Conservation (phyloP, 345 rosid species). For the Iberis pinnata region DNA sequence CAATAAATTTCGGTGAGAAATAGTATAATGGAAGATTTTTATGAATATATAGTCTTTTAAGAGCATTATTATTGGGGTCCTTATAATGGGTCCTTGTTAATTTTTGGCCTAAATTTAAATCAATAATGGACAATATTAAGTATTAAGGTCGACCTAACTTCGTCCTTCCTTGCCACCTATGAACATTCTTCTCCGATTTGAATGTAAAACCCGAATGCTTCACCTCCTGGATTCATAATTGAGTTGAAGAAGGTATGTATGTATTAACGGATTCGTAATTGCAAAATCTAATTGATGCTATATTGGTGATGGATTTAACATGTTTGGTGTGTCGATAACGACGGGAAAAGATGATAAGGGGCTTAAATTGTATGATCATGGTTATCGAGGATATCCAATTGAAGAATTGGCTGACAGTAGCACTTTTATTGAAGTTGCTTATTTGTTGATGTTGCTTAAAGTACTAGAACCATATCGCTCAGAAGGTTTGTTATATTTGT, state of each 20-base stretch:
- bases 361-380: slow-evolving; percentile 75
- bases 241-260: slow-evolving; percentile 64
- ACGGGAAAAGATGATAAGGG: slow-evolving; percentile 75
- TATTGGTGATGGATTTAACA: background rate
- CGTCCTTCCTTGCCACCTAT: no score
- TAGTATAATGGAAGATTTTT: no score
- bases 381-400: slow-evolving; percentile 35
- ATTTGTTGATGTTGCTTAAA: slow-evolving; percentile 73
- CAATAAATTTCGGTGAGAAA: no score
- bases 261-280: no score
- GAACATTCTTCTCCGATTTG: no score
- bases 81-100: no score
- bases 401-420: slow-evolving; percentile 29
- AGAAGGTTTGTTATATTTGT: slow-evolving; percentile 40
- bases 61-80: no score
- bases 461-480: slow-evolving; percentile 75
- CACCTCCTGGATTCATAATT: slow-evolving; percentile 37
- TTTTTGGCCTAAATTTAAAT: no score
- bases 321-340: slow-evolving; percentile 41
- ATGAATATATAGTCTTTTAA: no score
- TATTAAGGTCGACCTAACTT: no score
- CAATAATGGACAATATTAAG: no score
- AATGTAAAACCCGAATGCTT: no score
- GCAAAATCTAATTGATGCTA: background rate
- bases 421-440: slow-evolving; percentile 19